Conservation (phyloP, 192 early-diverging fungal species). For the Chytriomyces sp. region DNA sequence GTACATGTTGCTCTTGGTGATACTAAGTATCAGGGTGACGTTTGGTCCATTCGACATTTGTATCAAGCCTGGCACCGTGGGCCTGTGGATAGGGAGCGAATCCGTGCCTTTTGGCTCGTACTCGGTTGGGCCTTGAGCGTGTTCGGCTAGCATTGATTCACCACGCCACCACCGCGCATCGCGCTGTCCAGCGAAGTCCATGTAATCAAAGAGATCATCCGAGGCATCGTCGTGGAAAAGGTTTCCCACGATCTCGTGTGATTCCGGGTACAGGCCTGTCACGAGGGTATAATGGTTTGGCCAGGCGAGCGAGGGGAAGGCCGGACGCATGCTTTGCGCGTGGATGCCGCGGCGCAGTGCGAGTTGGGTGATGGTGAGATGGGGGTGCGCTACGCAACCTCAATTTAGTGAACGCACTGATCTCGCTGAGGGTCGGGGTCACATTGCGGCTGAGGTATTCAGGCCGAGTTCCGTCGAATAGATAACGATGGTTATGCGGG, state of each 20-base stretch:
- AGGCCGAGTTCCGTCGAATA: slow-evolving; percentile 79
- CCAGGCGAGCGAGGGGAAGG: slow-evolving; percentile 81
- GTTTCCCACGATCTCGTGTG: slow-evolving; percentile 90
- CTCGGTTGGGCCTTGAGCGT: too few relatives aligned
- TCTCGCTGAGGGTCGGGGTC: slow-evolving; percentile 64
- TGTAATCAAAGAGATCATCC: slow-evolving; percentile 78
- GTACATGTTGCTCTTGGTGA: too few relatives aligned
- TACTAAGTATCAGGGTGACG: too few relatives aligned
- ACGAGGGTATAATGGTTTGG: slow-evolving; percentile 90
- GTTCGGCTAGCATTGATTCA: too few relatives aligned
- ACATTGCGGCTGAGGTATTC: slow-evolving; percentile 78
- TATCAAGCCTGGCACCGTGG: too few relatives aligned
- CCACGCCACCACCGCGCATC: slow-evolving; percentile 87
- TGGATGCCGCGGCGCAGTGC: slow-evolving; percentile 50
- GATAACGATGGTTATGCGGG: neutral
- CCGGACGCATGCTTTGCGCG: slow-evolving; percentile 68
- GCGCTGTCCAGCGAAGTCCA: slow-evolving; percentile 58
- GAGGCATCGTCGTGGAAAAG: slow-evolving; percentile 76
- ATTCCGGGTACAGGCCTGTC: slow-evolving; percentile 84
- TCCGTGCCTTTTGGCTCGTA: too few relatives aligned
- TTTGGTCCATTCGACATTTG: too few relatives aligned
- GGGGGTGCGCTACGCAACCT: neutral
- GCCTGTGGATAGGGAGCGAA: too few relatives aligned
- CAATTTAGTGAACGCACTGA: neutral
- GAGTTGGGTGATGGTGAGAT: neutral